phyloP scores from a whole-genome alignment of 2,329 filamentous ascomycete genomes.

The Verticillium alfalfae region DNA sequence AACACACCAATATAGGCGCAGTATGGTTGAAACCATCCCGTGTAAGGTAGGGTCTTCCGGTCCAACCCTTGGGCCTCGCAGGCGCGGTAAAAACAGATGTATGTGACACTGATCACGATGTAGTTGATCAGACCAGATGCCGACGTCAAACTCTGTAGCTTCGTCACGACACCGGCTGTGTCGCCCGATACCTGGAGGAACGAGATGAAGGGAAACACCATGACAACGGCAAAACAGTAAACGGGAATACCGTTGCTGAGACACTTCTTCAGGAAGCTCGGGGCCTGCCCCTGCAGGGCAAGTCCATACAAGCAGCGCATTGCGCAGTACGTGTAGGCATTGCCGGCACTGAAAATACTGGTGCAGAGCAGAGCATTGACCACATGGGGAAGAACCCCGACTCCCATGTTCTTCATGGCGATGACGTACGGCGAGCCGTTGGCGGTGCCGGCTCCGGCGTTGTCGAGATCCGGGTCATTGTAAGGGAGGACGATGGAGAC shows the following conservation, averaged over 20 bases:
- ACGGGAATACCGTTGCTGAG: slow-evolving; percentile 56
- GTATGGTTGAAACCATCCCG: slow-evolving; percentile 54
- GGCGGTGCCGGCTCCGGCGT: slow-evolving; percentile 32
- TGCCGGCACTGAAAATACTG: slow-evolving; percentile 48
- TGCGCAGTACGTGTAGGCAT: slow-evolving; percentile 51
- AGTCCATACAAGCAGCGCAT: slow-evolving; percentile 52
- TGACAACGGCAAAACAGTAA: slow-evolving; percentile 48
- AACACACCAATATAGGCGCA: slow-evolving; percentile 40
- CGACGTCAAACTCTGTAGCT: slow-evolving; percentile 43
- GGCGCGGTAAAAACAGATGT: slow-evolving; percentile 52
- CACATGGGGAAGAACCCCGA: slow-evolving; percentile 48
- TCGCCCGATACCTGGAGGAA: slow-evolving; percentile 45
- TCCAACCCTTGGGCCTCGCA: slow-evolving; percentile 36
- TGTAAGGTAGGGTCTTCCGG: slow-evolving; percentile 50
- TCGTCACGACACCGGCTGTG: slow-evolving; percentile 44
- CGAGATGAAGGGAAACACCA: slow-evolving; percentile 47
- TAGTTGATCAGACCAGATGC: slow-evolving; percentile 44
- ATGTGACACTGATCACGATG: slow-evolving; percentile 45
- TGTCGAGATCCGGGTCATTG: slow-evolving; percentile 50
- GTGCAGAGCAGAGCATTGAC: slow-evolving; percentile 54
- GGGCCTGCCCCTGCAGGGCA: slow-evolving; percentile 47
- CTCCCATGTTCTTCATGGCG: slow-evolving; percentile 50
- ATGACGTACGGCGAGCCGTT: slow-evolving; percentile 59
- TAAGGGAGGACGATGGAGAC: slow-evolving; percentile 63
- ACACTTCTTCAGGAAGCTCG: slow-evolving; percentile 42